Evolutionary conservation across 2,329 filamentous ascomycete genomes (phyloP), one percentile per base, ranked within the genome.

Genomic region (Drechslerella coelobrocha): DNA sequence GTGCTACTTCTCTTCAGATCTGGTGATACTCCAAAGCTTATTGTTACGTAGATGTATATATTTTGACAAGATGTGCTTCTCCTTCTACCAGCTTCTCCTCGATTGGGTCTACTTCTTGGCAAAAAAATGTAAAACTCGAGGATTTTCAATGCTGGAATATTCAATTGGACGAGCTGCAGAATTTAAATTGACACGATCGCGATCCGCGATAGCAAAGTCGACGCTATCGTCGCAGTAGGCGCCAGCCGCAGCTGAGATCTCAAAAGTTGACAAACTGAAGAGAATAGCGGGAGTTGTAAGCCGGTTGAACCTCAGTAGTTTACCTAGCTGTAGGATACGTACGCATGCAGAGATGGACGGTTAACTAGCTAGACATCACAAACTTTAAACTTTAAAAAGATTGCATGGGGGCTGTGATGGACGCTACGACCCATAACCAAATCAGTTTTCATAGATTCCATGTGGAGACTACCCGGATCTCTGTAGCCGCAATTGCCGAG

Each of bases 401-500:
- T n/a, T n/a, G n/a, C n/a, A n/a, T n/a, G n/a, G n/a, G n/a, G n/a
- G n/a, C n/a, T n/a, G n/a, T n/a, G n/a, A n/a, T n/a, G n/a, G n/a
- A n/a, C n/a, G n/a, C n/a, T n/a, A n/a, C n/a, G n/a, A n/a, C n/a
- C n/a, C n/a, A n/a, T n/a, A n/a, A n/a, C n/a, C n/a, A n/a, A n/a
- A n/a, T n/a, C n/a, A n/a, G n/a, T n/a, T n/a, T n/a, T n/a, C n/a
- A n/a, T n/a, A n/a, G n/a, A n/a, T n/a, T n/a, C n/a, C n/a, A n/a
- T n/a, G n/a, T n/a, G n/a, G n/a, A n/a, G n/a, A n/a, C n/a, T n/a
- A n/a, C n/a, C n/a, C n/a, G n/a, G n/a, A n/a, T n/a, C n/a, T 60
- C 61, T 68, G 61, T 68, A 68, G 41, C 50, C 62, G 55, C 62
- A 47, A 55, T 47, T 41, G 31, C 62, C 29, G 39, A 50, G 29